Percentiles rank a stretch among this genome's conserved stretches.
These are phyloP conservation scores for Diaporthe citri DNA, from an alignment of 2,329 filamentous ascomycete genomes.

Conservation along the genomic window DNA sequence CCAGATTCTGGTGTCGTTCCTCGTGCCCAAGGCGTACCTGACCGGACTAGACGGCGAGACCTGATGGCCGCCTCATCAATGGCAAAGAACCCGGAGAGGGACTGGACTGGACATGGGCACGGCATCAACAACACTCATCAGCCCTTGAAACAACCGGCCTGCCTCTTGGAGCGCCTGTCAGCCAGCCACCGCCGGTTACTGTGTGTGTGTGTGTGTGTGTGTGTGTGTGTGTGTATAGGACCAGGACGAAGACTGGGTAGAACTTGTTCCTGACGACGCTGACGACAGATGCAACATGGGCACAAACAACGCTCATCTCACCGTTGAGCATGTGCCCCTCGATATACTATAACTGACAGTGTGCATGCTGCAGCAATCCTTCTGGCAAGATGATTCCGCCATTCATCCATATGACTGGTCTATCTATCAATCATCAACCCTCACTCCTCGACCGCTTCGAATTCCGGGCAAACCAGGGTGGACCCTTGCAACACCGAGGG, in stretches of 20 bases:
- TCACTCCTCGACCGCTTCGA: not conserved
- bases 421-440: not conserved
- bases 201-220: not conserved
- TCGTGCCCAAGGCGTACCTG: not conserved
- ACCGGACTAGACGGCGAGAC: not conserved
- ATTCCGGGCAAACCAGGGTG: not conserved
- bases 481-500: not conserved
- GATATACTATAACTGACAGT: not conserved
- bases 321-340: not conserved
- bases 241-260: not conserved
- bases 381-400: not conserved
- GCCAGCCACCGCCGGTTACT: conserved; percentile 13
- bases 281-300: not conserved
- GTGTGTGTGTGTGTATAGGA: no score
- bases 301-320: not conserved
- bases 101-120: not conserved
- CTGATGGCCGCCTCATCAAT: not conserved
- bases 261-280: not conserved
- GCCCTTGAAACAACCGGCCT: conserved; percentile 28
- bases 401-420: conserved; percentile 23
- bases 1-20: not conserved
- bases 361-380: conserved; percentile 17
- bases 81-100: not conserved
- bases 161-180: conserved; percentile 10
- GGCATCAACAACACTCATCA: not conserved